Conservation (phyloP, 352 stramenopile genomes). For the Phytophthora meadii region DNA sequence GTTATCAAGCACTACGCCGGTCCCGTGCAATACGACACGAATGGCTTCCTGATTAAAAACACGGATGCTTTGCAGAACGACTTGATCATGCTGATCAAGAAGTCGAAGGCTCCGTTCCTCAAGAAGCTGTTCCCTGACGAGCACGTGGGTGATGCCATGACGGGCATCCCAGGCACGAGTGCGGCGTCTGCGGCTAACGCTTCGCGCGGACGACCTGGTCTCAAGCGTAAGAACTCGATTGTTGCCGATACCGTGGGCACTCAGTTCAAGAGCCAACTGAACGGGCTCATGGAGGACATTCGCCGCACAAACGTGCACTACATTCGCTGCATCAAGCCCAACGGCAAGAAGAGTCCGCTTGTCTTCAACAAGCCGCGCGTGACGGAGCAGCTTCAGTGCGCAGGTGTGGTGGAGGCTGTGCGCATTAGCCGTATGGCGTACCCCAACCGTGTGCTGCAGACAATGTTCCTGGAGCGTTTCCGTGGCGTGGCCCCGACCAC, state of each 20-base stretch:
- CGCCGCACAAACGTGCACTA: constrained; percentile 97
- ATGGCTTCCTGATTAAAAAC: constrained; percentile 97
- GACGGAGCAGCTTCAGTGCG: constrained; percentile 97
- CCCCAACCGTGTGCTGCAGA: constrained; percentile 95
- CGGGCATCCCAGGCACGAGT: constrained; percentile 41
- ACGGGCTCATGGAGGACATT: constrained; percentile 95
- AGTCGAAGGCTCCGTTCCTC: constrained; percentile 74
- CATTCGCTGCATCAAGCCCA: constrained; percentile 99
- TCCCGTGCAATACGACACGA: constrained; percentile 95
- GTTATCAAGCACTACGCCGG: constrained; percentile 97
- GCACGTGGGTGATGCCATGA: constrained; percentile 58
- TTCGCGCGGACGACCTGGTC: constrained; percentile 34
- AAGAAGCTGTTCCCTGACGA: constrained; percentile 84
- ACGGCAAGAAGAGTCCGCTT: constrained; percentile 93
- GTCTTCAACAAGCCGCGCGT: constrained; percentile 92
- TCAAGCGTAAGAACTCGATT: constrained; percentile 87
- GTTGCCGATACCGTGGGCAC: constrained; percentile 83
- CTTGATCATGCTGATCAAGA: constrained; percentile 82
- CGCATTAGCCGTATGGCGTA: constrained; percentile 98
- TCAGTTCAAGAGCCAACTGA: constrained; percentile 95
- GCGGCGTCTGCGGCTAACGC: constrained; percentile 23
- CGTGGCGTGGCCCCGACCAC: constrained; percentile 56
- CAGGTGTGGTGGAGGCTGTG: constrained; percentile 98
- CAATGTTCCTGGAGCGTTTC: constrained; percentile 87
- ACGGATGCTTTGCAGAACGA: constrained; percentile 96